Evolutionary conservation across 164 flowering plant genomes (phyloP).

Genomic region (Kalanchoe fedtschenkoi): DNA sequence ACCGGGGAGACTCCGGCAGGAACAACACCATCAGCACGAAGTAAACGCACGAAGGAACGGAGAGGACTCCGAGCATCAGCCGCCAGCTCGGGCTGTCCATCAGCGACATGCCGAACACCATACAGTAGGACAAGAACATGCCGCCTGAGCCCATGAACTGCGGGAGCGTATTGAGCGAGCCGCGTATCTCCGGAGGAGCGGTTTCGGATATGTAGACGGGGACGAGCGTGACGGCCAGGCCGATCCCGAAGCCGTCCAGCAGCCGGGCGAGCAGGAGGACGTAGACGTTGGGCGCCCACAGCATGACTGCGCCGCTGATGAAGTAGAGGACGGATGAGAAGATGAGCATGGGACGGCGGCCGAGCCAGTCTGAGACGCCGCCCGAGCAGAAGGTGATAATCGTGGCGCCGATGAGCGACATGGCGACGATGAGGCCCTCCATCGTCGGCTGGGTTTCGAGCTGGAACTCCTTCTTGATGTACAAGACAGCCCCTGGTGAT

Average conservation of each 20-base stretch:
- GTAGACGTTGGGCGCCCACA: conserved; percentile 59
- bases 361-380: conserved; percentile 32
- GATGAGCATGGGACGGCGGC: conserved; percentile 48
- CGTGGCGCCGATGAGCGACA: conserved; percentile 53
- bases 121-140: conserved; percentile 43
- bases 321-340: conserved; percentile 37
- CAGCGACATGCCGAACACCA: conserved; percentile 56
- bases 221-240: conserved; percentile 39
- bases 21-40: conserved; percentile 25
- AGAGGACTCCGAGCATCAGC: conserved; percentile 51
- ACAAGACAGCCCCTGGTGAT: conserved; percentile 39
- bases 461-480: conserved; percentile 42
- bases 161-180: conserved; percentile 42
- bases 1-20: conserved; percentile 59
- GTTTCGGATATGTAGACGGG: conserved; percentile 58
- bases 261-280: conserved; percentile 44
- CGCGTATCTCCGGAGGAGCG: conserved; percentile 53
- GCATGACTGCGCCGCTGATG: conserved; percentile 34
- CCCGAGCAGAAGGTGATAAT: conserved; percentile 43
- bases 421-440: conserved; percentile 55
- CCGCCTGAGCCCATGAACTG: conserved; percentile 50
- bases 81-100: conserved; percentile 41
- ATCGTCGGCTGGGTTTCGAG: conserved; percentile 35
- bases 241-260: conserved; percentile 53
- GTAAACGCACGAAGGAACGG: conserved; percentile 36